Evolutionary conservation across 768 basidiomycete genomes (phyloP), one percentile per base, ranked within the genome.

Genomic region (Mycena epipterygia): DNA sequence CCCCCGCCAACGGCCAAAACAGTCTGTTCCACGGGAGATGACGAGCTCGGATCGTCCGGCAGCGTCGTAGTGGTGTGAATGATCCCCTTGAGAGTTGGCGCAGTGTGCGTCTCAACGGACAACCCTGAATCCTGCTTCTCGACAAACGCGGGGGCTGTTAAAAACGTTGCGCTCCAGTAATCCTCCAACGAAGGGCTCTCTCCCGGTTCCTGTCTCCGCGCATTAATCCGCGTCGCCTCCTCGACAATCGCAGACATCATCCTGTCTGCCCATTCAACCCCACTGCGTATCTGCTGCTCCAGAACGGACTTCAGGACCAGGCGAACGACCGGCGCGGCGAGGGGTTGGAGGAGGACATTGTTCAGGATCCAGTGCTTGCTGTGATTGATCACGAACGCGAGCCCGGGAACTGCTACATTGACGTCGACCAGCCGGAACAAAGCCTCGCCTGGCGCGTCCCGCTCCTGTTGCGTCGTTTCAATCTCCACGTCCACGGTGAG

Each of bases 331-430:
- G 83, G 80, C 7, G 79, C 80, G 0, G 81, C 79, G 23, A 84
- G 76, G 0, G 81, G 82, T 63, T 84, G 80, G 23, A 84, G 67
- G 8, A 83, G 51, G 12, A 80, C 51, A 29, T 80, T 84, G 71
- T 84, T 84, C 25, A 84, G 58, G 41, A 84, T 78, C 82, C 82
- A 84, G 57, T 85, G 83, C 56, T 79, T 76, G 70, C 82, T 83
- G 61, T 80, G 62, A 33, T 79, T 75, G 46, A 85, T 75, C 51
- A 68, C 68, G 59, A 84, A 79, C 5, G 71, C 68, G 9, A 83
- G 74, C 8, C 79, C 81, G 5, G 75, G 74, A 30, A 82, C 55
- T 21, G 75, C 48, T 1, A 79, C 76, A 29, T 77, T 62, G 9
- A 84, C 81, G 61, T 79, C 75, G 51, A 79, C 39, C 29, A 84